Conservation (phyloP, 176 grass and related monocot species). For the Rhynchospora tenuis region DNA sequence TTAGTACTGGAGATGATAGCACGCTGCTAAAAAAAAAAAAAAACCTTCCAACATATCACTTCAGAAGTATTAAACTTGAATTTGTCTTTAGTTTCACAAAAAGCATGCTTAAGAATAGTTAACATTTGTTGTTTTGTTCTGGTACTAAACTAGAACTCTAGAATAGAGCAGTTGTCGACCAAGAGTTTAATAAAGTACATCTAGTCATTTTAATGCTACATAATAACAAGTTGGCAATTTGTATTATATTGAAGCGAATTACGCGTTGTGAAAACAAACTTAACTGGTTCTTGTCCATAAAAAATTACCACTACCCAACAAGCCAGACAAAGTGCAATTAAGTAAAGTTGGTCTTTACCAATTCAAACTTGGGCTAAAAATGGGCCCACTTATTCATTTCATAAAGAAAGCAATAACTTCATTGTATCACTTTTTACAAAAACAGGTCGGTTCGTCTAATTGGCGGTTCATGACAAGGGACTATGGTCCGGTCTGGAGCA, state of each 20-base stretch:
- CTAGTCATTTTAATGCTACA: neutral
- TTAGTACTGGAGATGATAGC: neutral
- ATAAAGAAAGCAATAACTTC: neutral
- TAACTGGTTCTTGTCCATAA: neutral
- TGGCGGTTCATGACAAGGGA: slow-evolving; percentile 83
- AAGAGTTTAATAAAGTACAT: neutral
- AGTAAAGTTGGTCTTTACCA: neutral
- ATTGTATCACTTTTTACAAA: neutral
- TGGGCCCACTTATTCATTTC: neutral
- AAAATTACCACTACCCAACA: neutral
- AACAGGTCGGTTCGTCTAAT: slow-evolving; percentile 54
- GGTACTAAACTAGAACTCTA: neutral
- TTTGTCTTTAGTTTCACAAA: neutral
- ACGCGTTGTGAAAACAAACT: neutral
- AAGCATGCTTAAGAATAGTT: neutral
- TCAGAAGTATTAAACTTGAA: neutral
- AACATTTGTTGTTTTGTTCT: neutral
- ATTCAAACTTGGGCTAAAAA: neutral
- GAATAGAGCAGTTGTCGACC: neutral
- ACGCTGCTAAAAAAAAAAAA: neutral
- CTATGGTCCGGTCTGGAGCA: slow-evolving; percentile 83
- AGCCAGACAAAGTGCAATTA: neutral
- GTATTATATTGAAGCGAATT: neutral
- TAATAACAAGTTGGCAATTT: neutral
- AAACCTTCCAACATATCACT: neutral